These are phyloP conservation scores for Lagenidium sp. DNA, from an alignment of 352 stramenopile species.

Conservation along the genomic window DNA sequence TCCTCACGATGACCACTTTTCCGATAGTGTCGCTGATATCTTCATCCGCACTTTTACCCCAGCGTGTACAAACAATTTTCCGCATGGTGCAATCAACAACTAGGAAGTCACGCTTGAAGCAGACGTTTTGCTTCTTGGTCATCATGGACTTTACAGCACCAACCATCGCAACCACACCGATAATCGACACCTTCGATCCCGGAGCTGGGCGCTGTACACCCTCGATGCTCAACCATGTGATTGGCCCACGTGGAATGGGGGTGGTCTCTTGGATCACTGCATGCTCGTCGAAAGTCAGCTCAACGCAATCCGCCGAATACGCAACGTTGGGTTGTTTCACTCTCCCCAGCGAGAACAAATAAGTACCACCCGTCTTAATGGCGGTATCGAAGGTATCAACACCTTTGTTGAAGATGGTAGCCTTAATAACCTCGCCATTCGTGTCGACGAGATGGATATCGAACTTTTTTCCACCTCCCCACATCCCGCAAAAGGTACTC, in stretches of 20 bases:
- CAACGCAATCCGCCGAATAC: neutral
- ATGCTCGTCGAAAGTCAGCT: neutral
- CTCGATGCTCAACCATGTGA: neutral
- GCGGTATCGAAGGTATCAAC: neutral
- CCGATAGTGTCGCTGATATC: neutral
- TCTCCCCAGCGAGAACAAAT: neutral
- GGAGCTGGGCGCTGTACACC: neutral
- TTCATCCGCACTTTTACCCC: neutral
- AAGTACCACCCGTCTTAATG: neutral
- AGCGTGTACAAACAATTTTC: conserved; percentile 3
- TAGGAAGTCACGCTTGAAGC: neutral
- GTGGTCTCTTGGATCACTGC: neutral
- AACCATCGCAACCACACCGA: neutral
- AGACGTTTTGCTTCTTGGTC: neutral
- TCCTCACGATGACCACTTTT: neutral
- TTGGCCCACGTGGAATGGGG: neutral
- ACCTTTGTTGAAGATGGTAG: neutral
- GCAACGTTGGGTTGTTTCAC: neutral
- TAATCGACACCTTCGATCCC: neutral
- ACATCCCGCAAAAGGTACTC: no score
- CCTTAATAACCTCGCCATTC: neutral
- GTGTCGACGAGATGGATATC: neutral
- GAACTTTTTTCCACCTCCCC: neutral
- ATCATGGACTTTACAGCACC: neutral
- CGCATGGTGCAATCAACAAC: neutral